These are phyloP conservation scores for Apiospora marii DNA, from an alignment of 2,329 filamentous ascomycete species.

Conservation along the genomic window DNA sequence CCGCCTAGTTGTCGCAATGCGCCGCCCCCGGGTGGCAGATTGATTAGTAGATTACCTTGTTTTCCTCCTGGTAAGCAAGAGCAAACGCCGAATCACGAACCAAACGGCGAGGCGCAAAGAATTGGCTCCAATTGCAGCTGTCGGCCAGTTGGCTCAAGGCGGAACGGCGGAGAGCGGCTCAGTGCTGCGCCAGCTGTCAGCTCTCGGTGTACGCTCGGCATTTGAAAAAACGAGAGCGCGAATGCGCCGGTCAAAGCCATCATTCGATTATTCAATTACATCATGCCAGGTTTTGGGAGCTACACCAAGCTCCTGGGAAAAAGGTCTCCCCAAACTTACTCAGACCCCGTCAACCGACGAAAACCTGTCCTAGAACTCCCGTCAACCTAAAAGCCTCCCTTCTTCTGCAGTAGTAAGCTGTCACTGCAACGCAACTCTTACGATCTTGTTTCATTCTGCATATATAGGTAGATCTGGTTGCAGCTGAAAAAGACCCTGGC, in stretches of 20 bases:
- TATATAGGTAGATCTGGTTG: slow-evolving; percentile 10
- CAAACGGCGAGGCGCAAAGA: background rate
- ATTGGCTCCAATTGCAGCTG: background rate
- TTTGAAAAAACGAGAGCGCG: background rate
- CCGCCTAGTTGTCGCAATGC: slow-evolving; percentile 12
- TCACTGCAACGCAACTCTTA: background rate
- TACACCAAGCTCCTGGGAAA: background rate
- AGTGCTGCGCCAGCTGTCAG: background rate
- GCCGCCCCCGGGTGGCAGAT: background rate
- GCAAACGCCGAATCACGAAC: background rate
- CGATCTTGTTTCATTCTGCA: background rate
- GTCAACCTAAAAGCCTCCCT: background rate
- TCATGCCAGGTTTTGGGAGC: background rate
- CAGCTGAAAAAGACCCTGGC: background rate
- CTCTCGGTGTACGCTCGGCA: background rate
- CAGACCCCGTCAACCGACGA: background rate
- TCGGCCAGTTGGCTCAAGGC: background rate
- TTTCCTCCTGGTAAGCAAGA: slow-evolving; percentile 5
- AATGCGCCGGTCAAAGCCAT: background rate
- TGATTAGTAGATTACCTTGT: background rate
- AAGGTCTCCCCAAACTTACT: background rate
- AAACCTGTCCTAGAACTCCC: background rate
- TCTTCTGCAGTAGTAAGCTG: background rate
- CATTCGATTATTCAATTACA: slow-evolving; percentile 10
- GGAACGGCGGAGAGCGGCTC: background rate